Percentiles rank a stretch among this genome's conserved stretches.
Conservation (phyloP, 345 rosid genomes). For the Nephelium lappaceum region DNA sequence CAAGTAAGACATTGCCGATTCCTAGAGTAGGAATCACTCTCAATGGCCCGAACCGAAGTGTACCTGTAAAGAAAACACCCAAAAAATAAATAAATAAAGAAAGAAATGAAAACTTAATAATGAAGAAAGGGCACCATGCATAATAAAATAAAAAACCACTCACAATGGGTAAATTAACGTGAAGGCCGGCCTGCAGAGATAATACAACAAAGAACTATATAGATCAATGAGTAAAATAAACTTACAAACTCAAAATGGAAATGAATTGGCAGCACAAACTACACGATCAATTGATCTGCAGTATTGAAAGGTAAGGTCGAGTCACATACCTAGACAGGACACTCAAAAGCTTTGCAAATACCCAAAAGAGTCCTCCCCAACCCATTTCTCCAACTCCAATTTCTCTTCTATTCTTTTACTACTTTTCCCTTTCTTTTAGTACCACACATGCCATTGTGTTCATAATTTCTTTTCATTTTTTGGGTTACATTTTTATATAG, state of each 20-base stretch:
- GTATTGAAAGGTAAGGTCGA: neutral
- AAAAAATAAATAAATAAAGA: too few relatives aligned
- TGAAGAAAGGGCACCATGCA: neutral
- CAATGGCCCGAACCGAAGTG: conserved; percentile 32
- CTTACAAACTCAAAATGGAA: neutral
- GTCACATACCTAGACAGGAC: conserved; percentile 31
- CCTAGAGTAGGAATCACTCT: conserved; percentile 26
- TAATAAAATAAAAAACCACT: neutral
- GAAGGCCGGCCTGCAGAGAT: conserved; percentile 40
- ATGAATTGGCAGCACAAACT: neutral
- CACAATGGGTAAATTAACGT: conserved; percentile 40
- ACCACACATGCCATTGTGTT: neutral
- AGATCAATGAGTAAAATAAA: neutral
- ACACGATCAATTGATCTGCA: too few relatives aligned
- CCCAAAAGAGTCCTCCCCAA: conserved; percentile 12
- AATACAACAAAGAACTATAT: neutral
- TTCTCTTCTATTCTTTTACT: neutral
- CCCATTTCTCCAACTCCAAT: conserved; percentile 13
- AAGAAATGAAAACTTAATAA: neutral
- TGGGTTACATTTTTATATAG: neutral
- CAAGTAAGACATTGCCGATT: conserved; percentile 41
- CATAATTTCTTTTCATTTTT: neutral
- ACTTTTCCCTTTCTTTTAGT: neutral
- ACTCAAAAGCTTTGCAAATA: conserved; percentile 22
- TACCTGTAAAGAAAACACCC: conserved; percentile 14